Evolutionary conservation across 2,329 filamentous ascomycete species (phyloP).

Genomic region (Pseudonectria foliicola): DNA sequence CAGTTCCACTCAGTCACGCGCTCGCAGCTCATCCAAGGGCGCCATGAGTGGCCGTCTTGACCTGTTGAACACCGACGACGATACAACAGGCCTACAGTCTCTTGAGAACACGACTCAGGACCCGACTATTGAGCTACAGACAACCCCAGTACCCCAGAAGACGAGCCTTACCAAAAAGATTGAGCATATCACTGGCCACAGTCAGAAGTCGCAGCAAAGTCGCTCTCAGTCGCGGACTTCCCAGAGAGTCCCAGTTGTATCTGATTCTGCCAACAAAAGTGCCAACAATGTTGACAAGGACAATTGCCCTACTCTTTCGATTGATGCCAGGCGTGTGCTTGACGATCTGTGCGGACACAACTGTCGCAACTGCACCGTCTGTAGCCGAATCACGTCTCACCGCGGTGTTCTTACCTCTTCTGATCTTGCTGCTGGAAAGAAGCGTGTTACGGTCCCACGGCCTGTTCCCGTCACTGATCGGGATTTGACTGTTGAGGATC

Average conservation of each 20-base stretch:
- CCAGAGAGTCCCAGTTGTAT: slow-evolving; percentile 17
- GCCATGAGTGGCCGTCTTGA: slow-evolving; percentile 17
- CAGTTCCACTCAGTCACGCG: slow-evolving; percentile 17
- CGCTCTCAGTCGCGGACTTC: slow-evolving; percentile 20
- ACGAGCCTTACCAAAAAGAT: slow-evolving; percentile 12
- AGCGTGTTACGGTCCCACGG: slow-evolving; percentile 54
- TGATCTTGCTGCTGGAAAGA: slow-evolving; percentile 39
- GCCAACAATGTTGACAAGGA: slow-evolving; percentile 21
- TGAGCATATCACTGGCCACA: slow-evolving; percentile 16
- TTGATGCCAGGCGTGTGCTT: slow-evolving; percentile 45
- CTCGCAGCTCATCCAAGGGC: slow-evolving; percentile 14
- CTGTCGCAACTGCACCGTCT: slow-evolving; percentile 51
- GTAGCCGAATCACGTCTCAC: slow-evolving; percentile 45
- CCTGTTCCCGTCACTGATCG: slow-evolving; percentile 61
- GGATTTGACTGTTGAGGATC: slow-evolving; percentile 42
- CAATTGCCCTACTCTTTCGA: slow-evolving; percentile 41
- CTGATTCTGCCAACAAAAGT: slow-evolving; percentile 16
- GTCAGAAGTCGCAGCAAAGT: slow-evolving; percentile 18
- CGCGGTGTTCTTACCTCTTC: slow-evolving; percentile 30
- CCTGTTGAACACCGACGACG: slow-evolving; percentile 25
- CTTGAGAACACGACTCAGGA: slow-evolving; percentile 29
- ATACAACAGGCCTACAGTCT: slow-evolving; percentile 28
- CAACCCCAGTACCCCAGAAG: slow-evolving; percentile 19
- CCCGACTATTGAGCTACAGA: slow-evolving; percentile 25
- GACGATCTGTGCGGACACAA: slow-evolving; percentile 48